Evolutionary conservation across 805 yeast genomes (phyloP).

Genomic region (Wickerhamomyces rabaulensis): DNA sequence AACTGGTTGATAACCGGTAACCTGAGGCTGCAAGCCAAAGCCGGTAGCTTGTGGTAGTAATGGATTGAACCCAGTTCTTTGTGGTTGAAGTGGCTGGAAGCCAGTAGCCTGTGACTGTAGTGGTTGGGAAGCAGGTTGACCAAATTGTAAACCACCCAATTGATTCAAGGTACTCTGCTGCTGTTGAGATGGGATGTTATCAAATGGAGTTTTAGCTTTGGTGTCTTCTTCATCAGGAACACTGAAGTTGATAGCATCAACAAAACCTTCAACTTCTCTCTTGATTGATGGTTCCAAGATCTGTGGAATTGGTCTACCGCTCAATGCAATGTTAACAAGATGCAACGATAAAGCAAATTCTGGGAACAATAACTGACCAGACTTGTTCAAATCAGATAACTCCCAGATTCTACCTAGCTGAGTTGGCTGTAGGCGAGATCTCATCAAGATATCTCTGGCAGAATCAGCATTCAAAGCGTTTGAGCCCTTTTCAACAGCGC

Average conservation of each 20-base stretch:
- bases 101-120: slow-evolving; percentile 24
- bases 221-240: slow-evolving; percentile 49
- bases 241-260: slow-evolving; percentile 79
- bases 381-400: slow-evolving; percentile 79
- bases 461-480: slow-evolving; percentile 57
- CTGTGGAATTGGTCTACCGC: slow-evolving; percentile 74
- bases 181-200: slow-evolving; percentile 25
- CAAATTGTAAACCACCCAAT: slow-evolving; percentile 28
- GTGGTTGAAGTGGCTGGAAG: slow-evolving; percentile 28
- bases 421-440: slow-evolving; percentile 71
- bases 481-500: slow-evolving; percentile 57
- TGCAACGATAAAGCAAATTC: slow-evolving; percentile 92
- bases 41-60: slow-evolving; percentile 23
- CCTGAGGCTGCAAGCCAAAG: slow-evolving; percentile 26
- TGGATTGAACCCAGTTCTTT: slow-evolving; percentile 29
- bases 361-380: slow-evolving; percentile 84
- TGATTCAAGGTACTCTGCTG: slow-evolving; percentile 29
- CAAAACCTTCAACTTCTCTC: slow-evolving; percentile 84
- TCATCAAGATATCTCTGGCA: slow-evolving; percentile 73
- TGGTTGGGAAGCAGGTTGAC: slow-evolving; percentile 28
- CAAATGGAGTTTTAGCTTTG: slow-evolving; percentile 35
- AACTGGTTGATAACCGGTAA: slow-evolving; percentile 21
- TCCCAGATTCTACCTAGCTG: slow-evolving; percentile 87
- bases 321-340: slow-evolving; percentile 70
- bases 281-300: slow-evolving; percentile 65